Evolutionary conservation across 257 asterid species (phyloP).

Genomic region (Salvia rosmarinus): DNA sequence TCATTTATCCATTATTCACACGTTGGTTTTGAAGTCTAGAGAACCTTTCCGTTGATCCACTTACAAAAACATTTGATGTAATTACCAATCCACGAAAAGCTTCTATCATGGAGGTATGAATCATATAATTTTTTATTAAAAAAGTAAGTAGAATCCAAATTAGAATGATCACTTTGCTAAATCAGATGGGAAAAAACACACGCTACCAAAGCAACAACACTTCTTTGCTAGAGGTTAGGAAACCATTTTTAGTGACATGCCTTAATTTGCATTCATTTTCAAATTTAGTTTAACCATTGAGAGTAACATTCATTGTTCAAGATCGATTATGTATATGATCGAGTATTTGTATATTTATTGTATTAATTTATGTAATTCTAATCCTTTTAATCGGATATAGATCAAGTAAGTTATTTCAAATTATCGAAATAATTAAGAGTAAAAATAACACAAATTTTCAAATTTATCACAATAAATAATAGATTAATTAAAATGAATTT

Average conservation of each 20-base stretch:
- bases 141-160: not conserved
- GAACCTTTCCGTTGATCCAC: not conserved
- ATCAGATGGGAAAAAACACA: slow-evolving; percentile 1
- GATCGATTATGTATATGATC: too few relatives aligned
- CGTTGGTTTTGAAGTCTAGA: not conserved
- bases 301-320: too few relatives aligned
- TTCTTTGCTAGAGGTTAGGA: slow-evolving; percentile 7
- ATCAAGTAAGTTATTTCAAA: too few relatives aligned
- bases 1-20: not conserved
- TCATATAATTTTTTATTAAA: not conserved
- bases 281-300: not conserved
- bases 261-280: not conserved
- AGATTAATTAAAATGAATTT: too few relatives aligned
- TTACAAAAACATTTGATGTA: not conserved
- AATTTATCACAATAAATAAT: too few relatives aligned
- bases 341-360: too few relatives aligned
- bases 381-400: too few relatives aligned
- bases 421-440: too few relatives aligned
- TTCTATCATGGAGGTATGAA: not conserved
- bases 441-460: too few relatives aligned
- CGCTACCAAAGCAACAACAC: not conserved
- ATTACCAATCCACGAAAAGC: not conserved
- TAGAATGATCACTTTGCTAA: not conserved
- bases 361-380: too few relatives aligned
- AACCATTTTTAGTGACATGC: not conserved